phyloP scores from a whole-genome alignment of 495 filamentous ascomycete genomes.

The Talaromyces trachyspermus region DNA sequence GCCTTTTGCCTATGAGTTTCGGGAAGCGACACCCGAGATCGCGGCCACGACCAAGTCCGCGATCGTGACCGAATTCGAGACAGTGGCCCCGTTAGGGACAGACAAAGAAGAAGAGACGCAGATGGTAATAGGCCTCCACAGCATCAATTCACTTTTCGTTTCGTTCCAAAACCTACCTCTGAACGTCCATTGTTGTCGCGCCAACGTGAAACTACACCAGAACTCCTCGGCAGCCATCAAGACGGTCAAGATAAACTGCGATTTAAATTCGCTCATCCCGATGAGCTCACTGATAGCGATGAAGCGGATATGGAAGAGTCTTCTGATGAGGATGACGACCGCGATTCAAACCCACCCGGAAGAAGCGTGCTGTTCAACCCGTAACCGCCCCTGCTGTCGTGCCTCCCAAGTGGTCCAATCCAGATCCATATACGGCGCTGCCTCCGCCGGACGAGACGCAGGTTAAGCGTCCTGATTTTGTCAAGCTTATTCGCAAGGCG shows the following conservation, averaged over 20 bases:
- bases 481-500: conserved; percentile 81
- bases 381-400: conserved; percentile 21
- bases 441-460: conserved; percentile 62
- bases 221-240: conserved; percentile 25
- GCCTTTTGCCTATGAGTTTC: conserved; percentile 31
- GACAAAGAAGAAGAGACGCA: conserved; percentile 9
- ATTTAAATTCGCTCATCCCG: conserved; percentile 39
- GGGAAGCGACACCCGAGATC: too few relatives aligned
- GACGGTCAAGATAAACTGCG: conserved; percentile 19
- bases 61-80: background rate
- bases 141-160: conserved; percentile 41
- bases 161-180: conserved; percentile 28
- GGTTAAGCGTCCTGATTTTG: conserved; percentile 70
- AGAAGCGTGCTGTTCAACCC: conserved; percentile 44
- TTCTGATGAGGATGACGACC: conserved; percentile 38
- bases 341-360: conserved; percentile 40
- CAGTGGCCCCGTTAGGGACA: background rate
- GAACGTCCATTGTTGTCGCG: conserved; percentile 39
- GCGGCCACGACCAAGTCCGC: background rate
- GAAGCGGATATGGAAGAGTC: conserved; percentile 60
- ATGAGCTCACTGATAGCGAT: conserved; percentile 65
- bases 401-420: conserved; percentile 81
- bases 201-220: conserved; percentile 30
- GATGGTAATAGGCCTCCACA: conserved; percentile 21
- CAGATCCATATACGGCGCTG: conserved; percentile 79